Percentiles rank a stretch among this genome's conserved stretches.
Conservation (phyloP, 257 asterid species). For the Schizonepeta tenuifolia region DNA sequence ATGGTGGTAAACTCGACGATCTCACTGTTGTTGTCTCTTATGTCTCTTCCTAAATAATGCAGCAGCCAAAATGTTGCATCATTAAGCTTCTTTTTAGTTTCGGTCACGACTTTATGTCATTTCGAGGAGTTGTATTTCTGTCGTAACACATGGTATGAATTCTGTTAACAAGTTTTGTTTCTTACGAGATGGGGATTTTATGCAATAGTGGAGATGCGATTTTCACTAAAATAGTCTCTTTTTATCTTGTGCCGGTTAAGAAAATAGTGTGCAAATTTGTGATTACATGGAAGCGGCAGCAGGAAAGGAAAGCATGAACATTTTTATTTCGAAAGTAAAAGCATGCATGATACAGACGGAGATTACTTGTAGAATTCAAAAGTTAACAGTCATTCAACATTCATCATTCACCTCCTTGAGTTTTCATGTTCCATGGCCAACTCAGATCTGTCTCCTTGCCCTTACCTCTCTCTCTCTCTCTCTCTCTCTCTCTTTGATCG, state of each 20-base stretch:
- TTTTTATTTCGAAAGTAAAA: no score
- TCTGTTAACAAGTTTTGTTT: neutral
- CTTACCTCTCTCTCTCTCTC: neutral
- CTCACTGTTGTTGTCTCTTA: conserved; percentile 73
- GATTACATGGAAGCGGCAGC: no score
- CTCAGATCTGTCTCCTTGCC: no score
- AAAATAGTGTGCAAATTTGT: neutral
- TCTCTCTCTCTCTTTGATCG: neutral
- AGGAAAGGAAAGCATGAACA: neutral
- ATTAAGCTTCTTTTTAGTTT: neutral
- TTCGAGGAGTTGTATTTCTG: neutral
- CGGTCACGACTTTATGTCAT: neutral
- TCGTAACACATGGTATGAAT: neutral
- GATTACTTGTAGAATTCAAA: neutral
- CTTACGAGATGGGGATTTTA: neutral
- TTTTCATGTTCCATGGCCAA: conserved; percentile 21
- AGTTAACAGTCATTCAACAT: neutral
- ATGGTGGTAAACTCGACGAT: conserved; percentile 89
- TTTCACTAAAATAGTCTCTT: neutral
- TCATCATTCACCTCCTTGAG: neutral
- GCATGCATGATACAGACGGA: neutral
- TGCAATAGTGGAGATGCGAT: neutral
- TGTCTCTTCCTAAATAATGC: conserved; percentile 38
- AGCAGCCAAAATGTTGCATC: neutral
- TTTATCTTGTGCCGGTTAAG: neutral